Evolutionary conservation across 352 stramenopile species (phyloP), one percentile per base, ranked within the genome.

Genomic region (Aphanomyces euteiches): DNA sequence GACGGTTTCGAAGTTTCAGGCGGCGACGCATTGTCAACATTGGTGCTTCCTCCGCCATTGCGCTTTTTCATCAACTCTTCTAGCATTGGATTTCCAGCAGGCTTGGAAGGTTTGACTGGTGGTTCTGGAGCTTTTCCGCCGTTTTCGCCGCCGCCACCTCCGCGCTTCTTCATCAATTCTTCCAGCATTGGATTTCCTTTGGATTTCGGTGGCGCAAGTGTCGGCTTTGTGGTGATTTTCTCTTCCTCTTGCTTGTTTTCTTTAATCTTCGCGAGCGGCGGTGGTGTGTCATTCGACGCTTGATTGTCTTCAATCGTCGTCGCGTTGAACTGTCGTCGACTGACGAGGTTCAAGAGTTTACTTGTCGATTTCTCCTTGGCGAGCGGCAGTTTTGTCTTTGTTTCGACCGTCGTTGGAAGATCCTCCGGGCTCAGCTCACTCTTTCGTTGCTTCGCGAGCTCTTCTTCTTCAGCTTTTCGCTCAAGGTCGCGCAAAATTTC

Each of bases 1-100:
- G 63, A 61, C 7, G 63, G 17, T 69, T 47, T 28, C 3, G 47
- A 21, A 37, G 41, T 6, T 58, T 10, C 7, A 28, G 28, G 28
- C 28, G 28, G 28, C 2, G 28, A 28, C 28, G 28, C 28, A 2
- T 28, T 28, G 28, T 28, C 28, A 28, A 28, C 28, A 28, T 28
- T 28, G 28, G 28, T 28, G 28, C 28, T 28, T 28, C 43, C 43
- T n/a, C 43, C 43, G 1, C 43, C 43, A 15, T 13, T 34, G 7
- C 60, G 60, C 37, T 67, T 67, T 37, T 48, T 60, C 64, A 70
- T 70, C 64, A 70, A 47, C 45, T 70, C 64, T 41, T 61, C 64
- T 0, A 70, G 40, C 45, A 70, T 67, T 7, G 60, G 43, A 48
- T 69, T 69, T 28, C 28, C 28, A 12, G 43, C 43, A n/a, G 43